Base-by-base conservation (phyloP, 164 flowering plant genomes). In the Aristolochia contorta region DNA sequence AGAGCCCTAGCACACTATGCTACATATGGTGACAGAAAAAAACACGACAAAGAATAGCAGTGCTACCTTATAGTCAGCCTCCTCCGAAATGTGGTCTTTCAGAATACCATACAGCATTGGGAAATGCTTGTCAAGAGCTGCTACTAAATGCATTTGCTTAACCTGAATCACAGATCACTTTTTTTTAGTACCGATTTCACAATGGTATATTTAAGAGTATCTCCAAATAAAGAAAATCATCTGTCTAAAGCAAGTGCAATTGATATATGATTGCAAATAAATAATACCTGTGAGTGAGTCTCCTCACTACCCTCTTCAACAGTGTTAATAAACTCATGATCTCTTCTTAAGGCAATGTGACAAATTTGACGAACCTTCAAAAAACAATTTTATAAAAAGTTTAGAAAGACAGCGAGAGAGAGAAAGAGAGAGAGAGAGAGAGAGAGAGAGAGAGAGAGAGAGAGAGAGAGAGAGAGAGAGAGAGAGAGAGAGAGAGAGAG, bases 291-390 rank as follows among this genome's bases (percentile, higher is more conserved):
- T 62, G 97, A 30, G 64, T 94, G 96, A 24, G 99, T 94, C 69
- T 94, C 99, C 75, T 84, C 94, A 58, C 81, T 80, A 43, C 99
- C 99, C 74, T 89, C 94, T 72, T 77, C 63, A 67, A 91, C 96
- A 20, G 97, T 87, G 72, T 85, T 86, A 60, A 94, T 78, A 62
- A 70, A 91, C 55, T 94, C 97, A 79, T 91, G 89, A 68, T 91
- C 97, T 65, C 93, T 78, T 73, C 80, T 94, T 69, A 94, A 77
- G 63, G 99, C 96, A 75, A 94, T 67, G 67, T 85, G 87, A 69
- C 93, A 82, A 27, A 94, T 82, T 82, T 89, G 96, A 45, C 87
- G 97, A 25, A 94, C 97, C 99, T 94, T 66, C 60, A 76, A 8
- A 65, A 63, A 65, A 46, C 51, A 14, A 37, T 37, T 37, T 27